Conservation (phyloP, 2,329 filamentous ascomycete species). For the Exophiala mesophila region DNA sequence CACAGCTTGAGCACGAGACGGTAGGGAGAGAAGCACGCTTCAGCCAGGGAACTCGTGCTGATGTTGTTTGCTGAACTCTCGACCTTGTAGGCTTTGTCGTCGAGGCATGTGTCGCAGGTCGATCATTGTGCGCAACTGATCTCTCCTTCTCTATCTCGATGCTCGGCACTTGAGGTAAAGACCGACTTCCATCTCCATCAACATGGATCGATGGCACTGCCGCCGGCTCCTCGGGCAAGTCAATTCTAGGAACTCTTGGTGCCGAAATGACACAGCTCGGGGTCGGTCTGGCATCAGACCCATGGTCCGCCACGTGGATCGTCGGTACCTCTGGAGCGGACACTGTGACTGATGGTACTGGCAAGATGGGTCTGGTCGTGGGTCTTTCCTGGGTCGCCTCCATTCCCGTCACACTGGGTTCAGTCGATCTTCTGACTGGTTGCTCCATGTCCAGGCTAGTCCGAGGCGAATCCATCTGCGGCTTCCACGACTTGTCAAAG, state of each 20-base stretch:
- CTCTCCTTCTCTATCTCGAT: background rate
- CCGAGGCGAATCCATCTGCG: constrained; percentile 34
- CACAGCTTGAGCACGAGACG: constrained; percentile 78
- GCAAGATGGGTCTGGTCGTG: constrained; percentile 9
- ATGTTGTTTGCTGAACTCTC: constrained; percentile 31
- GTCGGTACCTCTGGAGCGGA: constrained; percentile 24
- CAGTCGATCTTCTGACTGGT: constrained; percentile 22
- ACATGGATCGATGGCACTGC: constrained; percentile 34
- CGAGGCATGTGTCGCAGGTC: constrained; percentile 23
- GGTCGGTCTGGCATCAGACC: background rate
- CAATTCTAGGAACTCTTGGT: constrained; percentile 44
- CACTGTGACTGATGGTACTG: constrained; percentile 12
- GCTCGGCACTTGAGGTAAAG: constrained; percentile 3
- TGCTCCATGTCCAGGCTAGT: constrained; percentile 27
- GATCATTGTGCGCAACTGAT: constrained; percentile 6
- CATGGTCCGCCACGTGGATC: constrained; percentile 13
- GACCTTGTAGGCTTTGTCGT: constrained; percentile 30
- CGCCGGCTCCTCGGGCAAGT: constrained; percentile 41
- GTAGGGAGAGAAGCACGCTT: constrained; percentile 47
- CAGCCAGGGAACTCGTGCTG: constrained; percentile 28
- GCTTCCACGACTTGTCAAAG: constrained; percentile 79
- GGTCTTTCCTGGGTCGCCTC: constrained; percentile 8
- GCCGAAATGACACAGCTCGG: constrained; percentile 7
- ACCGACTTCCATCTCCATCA: constrained; percentile 1
- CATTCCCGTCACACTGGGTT: constrained; percentile 10